Conservation (phyloP, 2,329 filamentous ascomycete genomes). For the Xylariales sp. region DNA sequence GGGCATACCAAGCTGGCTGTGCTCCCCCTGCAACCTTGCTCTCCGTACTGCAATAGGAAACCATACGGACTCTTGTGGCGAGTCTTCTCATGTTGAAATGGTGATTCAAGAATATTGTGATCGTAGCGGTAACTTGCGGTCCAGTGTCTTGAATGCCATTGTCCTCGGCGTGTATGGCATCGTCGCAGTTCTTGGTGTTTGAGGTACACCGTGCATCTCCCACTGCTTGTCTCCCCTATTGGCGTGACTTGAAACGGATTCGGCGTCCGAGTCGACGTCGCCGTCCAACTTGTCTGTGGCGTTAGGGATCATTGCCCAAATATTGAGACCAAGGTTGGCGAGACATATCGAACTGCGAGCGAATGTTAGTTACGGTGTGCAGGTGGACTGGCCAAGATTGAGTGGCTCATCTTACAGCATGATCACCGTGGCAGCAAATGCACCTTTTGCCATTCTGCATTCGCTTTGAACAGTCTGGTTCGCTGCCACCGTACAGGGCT, state of each 20-base stretch:
- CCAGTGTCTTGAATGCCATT: slow-evolving; percentile 61
- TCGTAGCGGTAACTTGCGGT: slow-evolving; percentile 52
- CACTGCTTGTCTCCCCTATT: slow-evolving; percentile 39
- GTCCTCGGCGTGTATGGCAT: slow-evolving; percentile 62
- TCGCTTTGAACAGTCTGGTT: slow-evolving; percentile 48
- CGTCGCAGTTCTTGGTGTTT: slow-evolving; percentile 25
- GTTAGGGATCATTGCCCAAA: slow-evolving; percentile 56
- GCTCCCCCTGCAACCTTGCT: too few relatives aligned
- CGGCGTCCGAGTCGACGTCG: slow-evolving; percentile 33
- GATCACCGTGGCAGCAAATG: slow-evolving; percentile 59
- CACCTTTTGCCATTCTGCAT: slow-evolving; percentile 65
- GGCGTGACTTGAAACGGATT: slow-evolving; percentile 29
- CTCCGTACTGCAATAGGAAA: too few relatives aligned
- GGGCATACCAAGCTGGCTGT: too few relatives aligned
- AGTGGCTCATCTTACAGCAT: slow-evolving; percentile 57
- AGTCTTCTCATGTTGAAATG: too few relatives aligned
- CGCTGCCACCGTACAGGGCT: slow-evolving; percentile 60
- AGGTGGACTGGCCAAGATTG: too few relatives aligned
- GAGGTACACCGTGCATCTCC: slow-evolving; percentile 53
- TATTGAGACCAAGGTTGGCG: slow-evolving; percentile 52
- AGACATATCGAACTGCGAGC: slow-evolving; percentile 59
- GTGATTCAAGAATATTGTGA: too few relatives aligned
- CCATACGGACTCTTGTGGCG: too few relatives aligned
- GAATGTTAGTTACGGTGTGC: too few relatives aligned
- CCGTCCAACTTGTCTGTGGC: slow-evolving; percentile 42